These are phyloP conservation scores for Cinnamomum chago DNA, from an alignment of 164 flowering plant genomes.

Conservation along the genomic window DNA sequence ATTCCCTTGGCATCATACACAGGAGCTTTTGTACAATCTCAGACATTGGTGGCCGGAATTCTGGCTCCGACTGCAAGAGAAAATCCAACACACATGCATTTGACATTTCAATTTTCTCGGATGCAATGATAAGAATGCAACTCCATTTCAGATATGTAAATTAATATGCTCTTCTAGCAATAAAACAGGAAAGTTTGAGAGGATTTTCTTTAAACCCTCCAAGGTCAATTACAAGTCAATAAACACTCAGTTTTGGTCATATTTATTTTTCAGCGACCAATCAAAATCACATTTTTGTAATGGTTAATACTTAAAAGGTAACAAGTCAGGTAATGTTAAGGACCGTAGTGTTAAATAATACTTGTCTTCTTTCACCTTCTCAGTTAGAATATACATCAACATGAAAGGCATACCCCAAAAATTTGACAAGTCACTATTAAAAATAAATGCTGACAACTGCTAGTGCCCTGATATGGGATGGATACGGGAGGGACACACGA, in stretches of 20 bases:
- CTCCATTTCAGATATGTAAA: background rate
- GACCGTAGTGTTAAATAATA: background rate
- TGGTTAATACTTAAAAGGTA: background rate
- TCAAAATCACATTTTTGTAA: background rate
- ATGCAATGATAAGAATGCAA: background rate
- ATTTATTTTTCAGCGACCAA: background rate
- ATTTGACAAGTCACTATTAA: too few relatives aligned
- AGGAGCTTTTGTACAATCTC: conserved; percentile 79
- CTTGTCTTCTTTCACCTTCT: background rate
- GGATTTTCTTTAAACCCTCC: too few relatives aligned
- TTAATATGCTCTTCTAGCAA: too few relatives aligned
- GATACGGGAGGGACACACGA: too few relatives aligned
- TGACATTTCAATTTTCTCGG: background rate
- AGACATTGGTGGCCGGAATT: conserved; percentile 92
- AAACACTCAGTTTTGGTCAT: background rate
- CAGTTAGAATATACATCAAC: background rate
- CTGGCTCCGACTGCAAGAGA: conserved; percentile 71
- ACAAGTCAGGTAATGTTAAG: background rate
- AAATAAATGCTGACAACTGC: too few relatives aligned
- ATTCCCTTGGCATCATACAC: conserved; percentile 62
- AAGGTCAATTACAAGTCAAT: too few relatives aligned
- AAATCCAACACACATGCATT: background rate
- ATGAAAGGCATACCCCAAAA: background rate
- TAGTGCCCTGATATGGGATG: too few relatives aligned
- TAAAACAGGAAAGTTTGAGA: background rate